A percentile compares a stretch with the other conserved stretches of the same genome.
Conservation (phyloP, 2,329 filamentous ascomycete species). For the Pyrenophora seminiperda region DNA sequence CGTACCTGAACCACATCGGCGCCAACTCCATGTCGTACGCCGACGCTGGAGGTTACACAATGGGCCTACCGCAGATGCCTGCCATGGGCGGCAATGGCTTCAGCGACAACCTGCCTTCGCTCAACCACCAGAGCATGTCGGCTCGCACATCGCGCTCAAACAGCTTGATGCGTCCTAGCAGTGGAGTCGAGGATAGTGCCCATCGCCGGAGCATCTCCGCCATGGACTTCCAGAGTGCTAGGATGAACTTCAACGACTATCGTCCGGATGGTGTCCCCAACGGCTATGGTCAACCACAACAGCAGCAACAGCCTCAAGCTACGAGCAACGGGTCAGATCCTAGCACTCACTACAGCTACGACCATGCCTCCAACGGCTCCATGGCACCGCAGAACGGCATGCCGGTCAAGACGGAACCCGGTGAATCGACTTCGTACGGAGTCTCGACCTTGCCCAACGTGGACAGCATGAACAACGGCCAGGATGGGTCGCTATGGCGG, state of each 20-base stretch:
- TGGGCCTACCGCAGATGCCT: constrained; percentile 44
- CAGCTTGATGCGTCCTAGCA: constrained; percentile 53
- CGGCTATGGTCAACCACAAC: constrained; percentile 28
- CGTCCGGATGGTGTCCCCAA: constrained; percentile 39
- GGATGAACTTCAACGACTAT: constrained; percentile 47
- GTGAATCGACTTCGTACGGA: constrained; percentile 38
- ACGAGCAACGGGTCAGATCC: constrained; percentile 24
- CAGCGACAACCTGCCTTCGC: constrained; percentile 46
- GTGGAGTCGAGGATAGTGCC: constrained; percentile 40
- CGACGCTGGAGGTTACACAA: constrained; percentile 37
- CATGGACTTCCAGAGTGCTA: constrained; percentile 41
- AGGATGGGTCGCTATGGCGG: constrained; percentile 51
- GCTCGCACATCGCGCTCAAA: constrained; percentile 56
- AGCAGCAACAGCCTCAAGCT: constrained; percentile 8
- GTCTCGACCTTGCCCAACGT: constrained; percentile 45
- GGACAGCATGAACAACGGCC: constrained; percentile 43
- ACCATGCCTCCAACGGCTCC: constrained; percentile 38
- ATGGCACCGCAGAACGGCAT: constrained; percentile 42
- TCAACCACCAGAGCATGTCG: constrained; percentile 53
- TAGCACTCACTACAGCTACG: constrained; percentile 42
- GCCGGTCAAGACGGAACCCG: constrained; percentile 42
- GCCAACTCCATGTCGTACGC: constrained; percentile 43
- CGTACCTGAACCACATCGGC: constrained; percentile 44
- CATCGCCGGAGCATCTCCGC: constrained; percentile 45
- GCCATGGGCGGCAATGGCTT: constrained; percentile 42